Evolutionary conservation across 106 monocot genomes (phyloP), one percentile per base, ranked within the genome.

Genomic region (Ottelia alismoides): DNA sequence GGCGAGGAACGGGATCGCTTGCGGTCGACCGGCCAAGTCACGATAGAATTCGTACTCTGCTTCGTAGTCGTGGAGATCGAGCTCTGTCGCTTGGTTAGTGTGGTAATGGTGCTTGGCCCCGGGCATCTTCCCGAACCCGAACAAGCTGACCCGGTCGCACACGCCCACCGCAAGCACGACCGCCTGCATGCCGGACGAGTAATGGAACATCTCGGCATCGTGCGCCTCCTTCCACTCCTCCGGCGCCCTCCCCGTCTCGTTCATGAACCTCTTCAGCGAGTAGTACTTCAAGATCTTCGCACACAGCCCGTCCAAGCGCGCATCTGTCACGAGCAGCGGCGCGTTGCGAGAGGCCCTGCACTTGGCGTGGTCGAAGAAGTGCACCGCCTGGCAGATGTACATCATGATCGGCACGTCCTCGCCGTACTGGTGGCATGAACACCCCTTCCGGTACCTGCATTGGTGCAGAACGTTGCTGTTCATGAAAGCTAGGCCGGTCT

Each of bases 111-210:
- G 88, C 61, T 79, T 83, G 35, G 83, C 78, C 27, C 65, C 67
- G 0, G 54, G 29, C 20, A 79, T 73, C 53, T 88, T 88, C 70
- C 88, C 88, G 52, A 88, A 88, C 48, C 88, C 88, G 49, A 82
- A 82, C 1, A 70, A 6, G 40, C 61, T 76, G 0, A 76, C 76
- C 23, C 40, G 46, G 27, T 76, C 64, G 60, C 81, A 82, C 17
- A 77, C 63, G 3, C 76, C 81, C 26, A 73, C 21, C 7, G 73
- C 77, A 16, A 82, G 65, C n/a, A n/a, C n/a, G n/a, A n/a, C n/a
- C n/a, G n/a, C n/a, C n/a, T n/a, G n/a, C n/a, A n/a, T n/a, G n/a
- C n/a, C n/a, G n/a, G n/a, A n/a, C n/a, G n/a, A n/a, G n/a, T n/a
- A n/a, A n/a, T n/a, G n/a, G n/a, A n/a, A n/a, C n/a, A n/a, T n/a